Base-by-base conservation (phyloP, 2,329 filamentous ascomycete species). In the Diaporthe ampelina region DNA sequence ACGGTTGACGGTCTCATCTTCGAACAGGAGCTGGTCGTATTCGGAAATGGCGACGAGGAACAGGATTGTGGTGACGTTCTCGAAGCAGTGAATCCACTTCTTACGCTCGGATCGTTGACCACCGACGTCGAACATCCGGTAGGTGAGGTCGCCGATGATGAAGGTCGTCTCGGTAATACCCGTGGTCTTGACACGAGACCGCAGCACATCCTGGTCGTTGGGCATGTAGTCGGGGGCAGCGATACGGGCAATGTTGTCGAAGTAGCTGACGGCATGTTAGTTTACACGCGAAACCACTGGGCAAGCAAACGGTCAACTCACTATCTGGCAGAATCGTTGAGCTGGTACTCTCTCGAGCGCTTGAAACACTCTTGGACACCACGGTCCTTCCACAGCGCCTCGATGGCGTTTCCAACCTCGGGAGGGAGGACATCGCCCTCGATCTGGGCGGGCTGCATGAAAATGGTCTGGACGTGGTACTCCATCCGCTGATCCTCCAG, bases 31-130 rank as follows among this genome's bases (percentile, higher is more conserved):
- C 87, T 98, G 95, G 83, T 98, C 95, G 88, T 98, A 98, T 85
- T 98, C 95, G 78, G 95, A 98, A 79, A 98, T 98, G 85, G 96
- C 96, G 78, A 98, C 96, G 73, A 98, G 87, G 92, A 98, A 98
- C 52, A 98, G 93, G 79, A 98, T 97, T 13, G 95, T 97, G 11
- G 95, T 98, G 81, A 98, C 95, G 80, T 98, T 98, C 88, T 98
- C 95, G 85, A 98, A 98, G 87, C 95, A 98, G 88, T 98, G 95
- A 80, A 98, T 98, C 95, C 95, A 98, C 91, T 98, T 98, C 93
- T 98, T 98, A 83, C 95, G 93, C 86, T 98, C 95, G 9, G 95
- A 98, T 83, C 95, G 91, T 86, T 98, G 95, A 78, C 95, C 96
- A 89, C 95, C 95, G 59, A 98, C 95, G 81, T 98, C 95, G 85